Evolutionary conservation across 805 yeast species (phyloP), one percentile per base, ranked within the genome.

Genomic region (Nadsonia fulvescens): DNA sequence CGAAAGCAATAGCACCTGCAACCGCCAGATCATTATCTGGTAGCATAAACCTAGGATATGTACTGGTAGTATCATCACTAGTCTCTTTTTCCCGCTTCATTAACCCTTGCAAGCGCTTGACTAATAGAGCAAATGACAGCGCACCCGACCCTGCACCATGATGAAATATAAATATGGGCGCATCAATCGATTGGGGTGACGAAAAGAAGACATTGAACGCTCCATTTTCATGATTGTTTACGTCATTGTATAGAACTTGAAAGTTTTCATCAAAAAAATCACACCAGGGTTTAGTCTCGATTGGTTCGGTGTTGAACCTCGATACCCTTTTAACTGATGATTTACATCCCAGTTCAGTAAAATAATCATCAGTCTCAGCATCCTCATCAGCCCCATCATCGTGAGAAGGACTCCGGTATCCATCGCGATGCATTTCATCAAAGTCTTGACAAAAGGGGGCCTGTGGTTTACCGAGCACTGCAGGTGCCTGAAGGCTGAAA

Each of bases 91-190:
- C 27, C 7, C 18, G 18, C 6, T 20, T 17, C 44, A 49, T 41
- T 12, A 40, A 41, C 8, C 30, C 30, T 5, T 37, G 39, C 11
- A 66, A 35, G 6, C 43, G 40, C 23, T 40, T 46, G 1, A 64
- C 48, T 13, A 79, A 39, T 14, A 54, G 44, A 1, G 78, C 76
- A 53, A 77, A 89, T 1, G 94, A 61, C 51, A 78, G 53, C 0
- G 75, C 81, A 2, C 78, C 66, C 1, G 95, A 82, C 1, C 96
- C 98, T 1, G 94, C 95, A 2, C 99, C 99, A 47, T 89, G 99
- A 36, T 79, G 89, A 37, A 71, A 69, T 2, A 89, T 51, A 37
- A 77, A 69, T 1, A 81, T 39, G 0, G 91, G 81, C 0, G 56
- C 43, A 0, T 42, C 39, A 1, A 39, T 33, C 0, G 37, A 28